Evolutionary conservation across 768 basidiomycete genomes (phyloP), one percentile per base, ranked within the genome.

Genomic region (Kwoniella europaea): DNA sequence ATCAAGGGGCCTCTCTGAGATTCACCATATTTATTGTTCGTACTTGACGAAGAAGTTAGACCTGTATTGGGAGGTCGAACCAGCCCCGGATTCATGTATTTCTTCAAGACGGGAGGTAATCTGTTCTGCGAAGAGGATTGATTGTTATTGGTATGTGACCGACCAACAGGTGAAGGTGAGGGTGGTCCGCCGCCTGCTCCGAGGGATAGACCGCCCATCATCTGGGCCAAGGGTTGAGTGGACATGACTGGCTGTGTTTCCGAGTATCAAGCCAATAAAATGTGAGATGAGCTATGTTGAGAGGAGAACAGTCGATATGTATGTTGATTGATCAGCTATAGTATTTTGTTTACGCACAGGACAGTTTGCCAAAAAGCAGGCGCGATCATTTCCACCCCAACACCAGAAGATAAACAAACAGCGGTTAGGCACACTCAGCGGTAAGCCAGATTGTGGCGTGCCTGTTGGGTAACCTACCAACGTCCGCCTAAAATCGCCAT

Each of bases 11-110:
- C 79, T 63, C 81, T 67, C 20, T 66, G 66, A 7, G 77, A 71
- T 27, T 74, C 74, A 5, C 65, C 65, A 52, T 74, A 68, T 16
- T 44, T 35, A 6, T 35, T 35, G 1, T 35, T 52, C n/a, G 65
- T 2, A 52, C 56, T 27, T 18, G 65, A 70, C 13, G 69, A 27
- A 35, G 71, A 29, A n/a, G 57, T 44, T 1, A 77, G 67, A n/a
- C 76, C 81, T 18, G 78, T 78, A 57, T 81, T 79, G 56, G 76
- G 65, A 1, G 81, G 76, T 50, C 81, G 66, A 9, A 71, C 71
- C n/a, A 81, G 64, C 9, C 69, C 76, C 9, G 81, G 79, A 57
- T 82, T 81, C 78, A 81, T 80, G 64, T 79, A 82, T 52, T 79
- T 79, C 56, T 79, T 81, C 54, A 82, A 46, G 13, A 81, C 71